Evolutionary conservation across 306 rosid genomes (phyloP).

Genomic region (Gynostemma pentaphyllum): DNA sequence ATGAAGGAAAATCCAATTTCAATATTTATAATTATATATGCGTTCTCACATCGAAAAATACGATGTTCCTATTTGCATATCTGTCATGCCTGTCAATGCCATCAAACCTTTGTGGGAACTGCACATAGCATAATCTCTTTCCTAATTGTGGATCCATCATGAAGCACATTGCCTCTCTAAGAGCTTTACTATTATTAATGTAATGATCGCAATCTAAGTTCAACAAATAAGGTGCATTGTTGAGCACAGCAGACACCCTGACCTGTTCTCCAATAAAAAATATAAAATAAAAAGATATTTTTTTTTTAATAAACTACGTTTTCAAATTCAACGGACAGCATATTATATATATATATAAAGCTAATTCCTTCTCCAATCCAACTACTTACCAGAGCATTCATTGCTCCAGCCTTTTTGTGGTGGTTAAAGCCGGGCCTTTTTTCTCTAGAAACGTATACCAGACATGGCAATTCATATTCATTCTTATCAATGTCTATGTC

Average conservation of each 20-base stretch:
- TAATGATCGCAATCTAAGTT: constrained; percentile 57
- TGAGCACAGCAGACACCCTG: constrained; percentile 54
- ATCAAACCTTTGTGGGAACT: constrained; percentile 58
- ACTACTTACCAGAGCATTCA: constrained; percentile 53
- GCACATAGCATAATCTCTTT: constrained; percentile 50
- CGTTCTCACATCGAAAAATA: constrained; percentile 52
- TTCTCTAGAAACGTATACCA: constrained; percentile 67
- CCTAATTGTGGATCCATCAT: constrained; percentile 59
- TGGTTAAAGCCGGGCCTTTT: constrained; percentile 51
- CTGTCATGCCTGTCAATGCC: too few species aligned
- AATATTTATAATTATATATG: too few species aligned
- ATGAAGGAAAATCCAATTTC: too few species aligned
- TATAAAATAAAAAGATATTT: too few species aligned
- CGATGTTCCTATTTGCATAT: constrained; percentile 27
- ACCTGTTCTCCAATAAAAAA: constrained; percentile 32
- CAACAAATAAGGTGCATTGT: constrained; percentile 55
- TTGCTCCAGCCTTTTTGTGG: constrained; percentile 59
- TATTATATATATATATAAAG: not conserved
- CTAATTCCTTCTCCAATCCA: not conserved
- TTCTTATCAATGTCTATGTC: too few species aligned
- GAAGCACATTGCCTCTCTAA: constrained; percentile 76
- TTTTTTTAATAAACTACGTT: too few species aligned
- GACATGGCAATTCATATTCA: constrained; percentile 46
- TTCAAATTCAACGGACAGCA: too few species aligned
- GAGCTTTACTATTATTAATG: constrained; percentile 52